Evolutionary conservation across 2,329 filamentous ascomycete genomes (phyloP), one percentile per base, ranked within the genome.

Genomic region (Cadophora gregata): DNA sequence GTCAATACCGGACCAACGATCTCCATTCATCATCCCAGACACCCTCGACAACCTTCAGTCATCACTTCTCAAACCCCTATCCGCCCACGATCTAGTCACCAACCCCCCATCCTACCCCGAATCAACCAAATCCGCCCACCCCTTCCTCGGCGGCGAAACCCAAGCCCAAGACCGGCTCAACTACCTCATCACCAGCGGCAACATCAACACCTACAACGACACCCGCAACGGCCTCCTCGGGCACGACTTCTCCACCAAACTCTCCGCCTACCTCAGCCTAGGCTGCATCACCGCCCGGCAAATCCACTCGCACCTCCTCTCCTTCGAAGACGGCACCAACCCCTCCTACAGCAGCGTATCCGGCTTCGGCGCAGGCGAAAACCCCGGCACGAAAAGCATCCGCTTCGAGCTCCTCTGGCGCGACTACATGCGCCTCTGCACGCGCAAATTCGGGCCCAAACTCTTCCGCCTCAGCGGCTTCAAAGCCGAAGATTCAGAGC

Each of bases 401-500:
- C 86, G 92, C 0, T 89, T 92, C 64, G 91, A 95, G 74, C 81
- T 96, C 0, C 78, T 95, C 0, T 93, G 90, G 91, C 82, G 92
- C 48, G 92, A 95, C 73, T 95, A 94, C 74, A 93, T 95, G 89
- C 84, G 90, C 0, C 83, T 95, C 0, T 93, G 90, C 75, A 89
- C 87, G 6, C 83, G 84, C 36, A 94, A 94, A 73, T 93, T 91
- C 69, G 85, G 86, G 0, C 75, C 78, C 19, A 85, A 85, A 25
- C 83, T 95, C 4, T 95, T 93, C 75, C 79, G 81, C 14, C 78
- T 89, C 1, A 81, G 84, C 4, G 92, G 92, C 0, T 92, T 93
- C 71, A 77, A 82, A 27, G 81, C 82, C 51, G 77, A 79, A 14
- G 78, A 80, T 47, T 79, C 80, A 19, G 85, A 67, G 70, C 71